phyloP scores from a whole-genome alignment of 306 rosid species.

The Lablab purpureus region DNA sequence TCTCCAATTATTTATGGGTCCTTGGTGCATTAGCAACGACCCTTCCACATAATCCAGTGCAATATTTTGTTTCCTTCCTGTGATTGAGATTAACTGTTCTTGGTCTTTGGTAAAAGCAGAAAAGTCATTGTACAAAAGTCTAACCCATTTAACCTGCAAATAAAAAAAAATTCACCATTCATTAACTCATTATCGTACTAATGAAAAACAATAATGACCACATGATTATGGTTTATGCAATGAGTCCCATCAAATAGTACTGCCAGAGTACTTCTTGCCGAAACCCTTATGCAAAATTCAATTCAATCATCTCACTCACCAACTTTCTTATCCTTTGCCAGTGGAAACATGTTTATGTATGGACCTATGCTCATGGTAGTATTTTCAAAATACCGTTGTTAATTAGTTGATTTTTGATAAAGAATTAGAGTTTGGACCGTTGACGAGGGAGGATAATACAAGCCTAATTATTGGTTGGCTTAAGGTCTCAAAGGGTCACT shows the following conservation, averaged over 20 bases:
- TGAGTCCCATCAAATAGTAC: conserved; percentile 3
- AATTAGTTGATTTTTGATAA: conserved; percentile 18
- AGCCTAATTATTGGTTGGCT: background rate
- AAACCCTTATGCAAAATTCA: background rate
- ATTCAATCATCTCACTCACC: background rate
- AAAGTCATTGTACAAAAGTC: conserved; percentile 73
- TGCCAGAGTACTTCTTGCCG: conserved; percentile 3
- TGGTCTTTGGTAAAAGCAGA: conserved; percentile 58
- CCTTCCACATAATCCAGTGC: conserved; percentile 85
- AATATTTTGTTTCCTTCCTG: conserved; percentile 55
- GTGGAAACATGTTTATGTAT: conserved; percentile 23
- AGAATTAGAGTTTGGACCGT: background rate
- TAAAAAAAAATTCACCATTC: conserved; percentile 35
- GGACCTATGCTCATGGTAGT: background rate
- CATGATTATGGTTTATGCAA: conserved; percentile 24
- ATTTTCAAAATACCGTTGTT: conserved; percentile 25
- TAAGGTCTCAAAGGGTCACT: background rate
- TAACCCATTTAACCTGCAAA: conserved; percentile 82
- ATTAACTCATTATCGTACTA: conserved; percentile 5
- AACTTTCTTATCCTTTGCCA: conserved; percentile 24
- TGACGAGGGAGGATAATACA: background rate
- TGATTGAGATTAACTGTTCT: conserved; percentile 53
- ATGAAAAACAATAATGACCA: conserved; percentile 32
- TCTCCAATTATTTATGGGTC: conserved; percentile 89
- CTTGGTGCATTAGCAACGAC: conserved; percentile 73